Conservation (phyloP, 495 filamentous ascomycete genomes). For the Xylaria acuta region DNA sequence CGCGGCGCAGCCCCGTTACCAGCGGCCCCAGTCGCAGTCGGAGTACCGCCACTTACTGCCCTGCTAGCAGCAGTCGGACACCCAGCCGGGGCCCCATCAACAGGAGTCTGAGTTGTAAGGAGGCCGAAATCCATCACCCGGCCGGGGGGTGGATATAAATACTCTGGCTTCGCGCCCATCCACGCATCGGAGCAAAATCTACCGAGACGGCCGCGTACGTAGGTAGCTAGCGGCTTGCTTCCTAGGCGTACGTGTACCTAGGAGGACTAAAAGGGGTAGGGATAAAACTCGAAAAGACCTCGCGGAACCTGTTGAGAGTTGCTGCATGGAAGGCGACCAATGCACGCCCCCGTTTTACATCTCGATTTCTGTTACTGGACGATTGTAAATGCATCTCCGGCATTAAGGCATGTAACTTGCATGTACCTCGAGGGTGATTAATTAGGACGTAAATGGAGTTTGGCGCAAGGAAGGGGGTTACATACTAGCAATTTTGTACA, state of each 20-base stretch:
- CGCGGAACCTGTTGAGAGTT: background rate
- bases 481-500: background rate
- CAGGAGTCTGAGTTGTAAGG: constrained; percentile 11
- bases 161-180: background rate
- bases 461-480: background rate
- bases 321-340: background rate
- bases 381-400: background rate
- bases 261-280: background rate
- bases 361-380: background rate
- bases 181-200: background rate
- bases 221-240: background rate
- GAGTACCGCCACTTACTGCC: background rate
- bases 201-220: background rate
- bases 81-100: constrained; percentile 1
- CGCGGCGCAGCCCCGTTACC: background rate
- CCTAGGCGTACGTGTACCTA: background rate
- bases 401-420: background rate
- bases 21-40: background rate
- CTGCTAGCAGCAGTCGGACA: background rate
- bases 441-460: background rate
- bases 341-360: background rate
- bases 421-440: background rate
- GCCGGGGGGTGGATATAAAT: constrained; percentile 24
- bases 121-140: background rate
- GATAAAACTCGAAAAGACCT: background rate